A percentile compares a stretch with the other conserved stretches of the same genome.
phyloP scores from a whole-genome alignment of 2,329 filamentous ascomycete species.

The Fusarium odoratissimum region DNA sequence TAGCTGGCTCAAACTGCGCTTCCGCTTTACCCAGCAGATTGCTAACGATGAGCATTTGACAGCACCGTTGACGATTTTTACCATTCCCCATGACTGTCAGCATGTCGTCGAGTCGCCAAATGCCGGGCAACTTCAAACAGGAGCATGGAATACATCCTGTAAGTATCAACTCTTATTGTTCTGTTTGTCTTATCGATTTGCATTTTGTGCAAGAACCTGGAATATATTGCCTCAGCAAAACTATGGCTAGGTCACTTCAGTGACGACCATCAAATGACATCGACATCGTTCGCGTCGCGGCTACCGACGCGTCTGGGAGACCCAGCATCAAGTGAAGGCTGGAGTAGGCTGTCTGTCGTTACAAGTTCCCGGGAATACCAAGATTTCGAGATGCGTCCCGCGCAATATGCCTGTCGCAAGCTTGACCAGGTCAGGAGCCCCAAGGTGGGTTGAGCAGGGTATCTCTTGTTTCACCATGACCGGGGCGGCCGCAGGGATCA shows the following conservation, averaged over 20 bases:
- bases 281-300: constrained; percentile 19
- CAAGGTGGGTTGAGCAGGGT: constrained; percentile 61
- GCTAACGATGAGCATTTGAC: constrained; percentile 30
- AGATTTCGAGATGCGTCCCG: constrained; percentile 26
- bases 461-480: constrained; percentile 63
- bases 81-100: constrained; percentile 41
- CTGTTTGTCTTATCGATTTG: not conserved
- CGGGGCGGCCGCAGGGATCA: constrained; percentile 51
- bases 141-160: constrained; percentile 46
- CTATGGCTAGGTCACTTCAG: not conserved
- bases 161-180: constrained; percentile 37
- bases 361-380: constrained; percentile 39
- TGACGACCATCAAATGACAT: constrained; percentile 1
- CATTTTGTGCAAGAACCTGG: not conserved
- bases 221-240: not conserved
- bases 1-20: constrained; percentile 3
- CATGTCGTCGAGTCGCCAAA: constrained; percentile 48
- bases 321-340: constrained; percentile 40
- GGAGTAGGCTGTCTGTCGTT: constrained; percentile 7
- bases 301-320: constrained; percentile 29
- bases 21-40: constrained; percentile 18
- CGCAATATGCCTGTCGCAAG: constrained; percentile 55
- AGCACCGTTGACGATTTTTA: constrained; percentile 27
- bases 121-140: constrained; percentile 48
- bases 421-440: constrained; percentile 57